Conservation (phyloP, 306 rosid species). For the Quercus ilex region DNA sequence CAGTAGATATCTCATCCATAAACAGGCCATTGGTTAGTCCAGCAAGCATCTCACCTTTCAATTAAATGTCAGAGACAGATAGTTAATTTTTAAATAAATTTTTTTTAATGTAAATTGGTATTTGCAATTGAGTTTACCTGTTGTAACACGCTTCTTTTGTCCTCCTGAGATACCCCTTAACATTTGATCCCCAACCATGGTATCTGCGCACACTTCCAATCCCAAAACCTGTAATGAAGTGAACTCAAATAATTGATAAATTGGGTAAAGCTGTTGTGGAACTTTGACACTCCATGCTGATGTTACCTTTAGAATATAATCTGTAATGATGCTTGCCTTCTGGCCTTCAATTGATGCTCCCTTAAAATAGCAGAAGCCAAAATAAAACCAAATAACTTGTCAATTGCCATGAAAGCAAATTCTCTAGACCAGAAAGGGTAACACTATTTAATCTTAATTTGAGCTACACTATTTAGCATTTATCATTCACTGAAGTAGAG, state of each 20-base stretch:
- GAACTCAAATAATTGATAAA: not conserved
- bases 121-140: conserved; percentile 24
- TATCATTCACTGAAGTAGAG: too few relatives aligned
- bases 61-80: not conserved
- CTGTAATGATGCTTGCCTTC: conserved; percentile 30
- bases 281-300: not conserved
- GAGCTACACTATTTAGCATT: too few relatives aligned
- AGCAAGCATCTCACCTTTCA: conserved; percentile 45
- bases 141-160: conserved; percentile 50
- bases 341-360: conserved; percentile 35
- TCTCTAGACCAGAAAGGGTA: too few relatives aligned
- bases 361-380: conserved; percentile 6
- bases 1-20: conserved; percentile 60
- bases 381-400: not conserved
- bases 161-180: conserved; percentile 53
- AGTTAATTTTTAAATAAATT: not conserved
- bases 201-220: conserved; percentile 44
- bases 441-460: too few relatives aligned
- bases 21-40: conserved; percentile 44
- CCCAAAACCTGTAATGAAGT: conserved; percentile 34
- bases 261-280: not conserved
- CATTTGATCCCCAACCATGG: conserved; percentile 41
- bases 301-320: conserved; percentile 39
- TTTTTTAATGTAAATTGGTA: too few relatives aligned
- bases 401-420: too few relatives aligned